These are phyloP conservation scores for Ambispora gerdemannii DNA, from an alignment of 192 early-diverging fungal genomes.

Conservation along the genomic window DNA sequence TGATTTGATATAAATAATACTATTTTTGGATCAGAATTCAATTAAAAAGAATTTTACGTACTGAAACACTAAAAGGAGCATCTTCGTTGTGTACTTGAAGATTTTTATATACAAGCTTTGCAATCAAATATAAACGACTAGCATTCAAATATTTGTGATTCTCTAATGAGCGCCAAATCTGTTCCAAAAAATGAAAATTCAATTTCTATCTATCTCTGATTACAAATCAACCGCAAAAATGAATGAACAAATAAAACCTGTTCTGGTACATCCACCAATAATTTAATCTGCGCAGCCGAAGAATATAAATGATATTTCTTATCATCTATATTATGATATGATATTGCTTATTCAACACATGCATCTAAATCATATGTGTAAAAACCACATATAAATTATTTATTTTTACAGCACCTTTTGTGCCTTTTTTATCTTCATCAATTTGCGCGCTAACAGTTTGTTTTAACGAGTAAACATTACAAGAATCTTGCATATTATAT, in stretches of 20 bases:
- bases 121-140: slow-evolving; percentile 64
- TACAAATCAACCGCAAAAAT: no score
- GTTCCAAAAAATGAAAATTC: slow-evolving; percentile 2
- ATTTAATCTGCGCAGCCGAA: slow-evolving; percentile 75
- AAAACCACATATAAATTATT: no score
- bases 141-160: slow-evolving; percentile 66
- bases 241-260: no score
- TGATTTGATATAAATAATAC: slow-evolving; percentile 11
- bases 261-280: slow-evolving; percentile 82
- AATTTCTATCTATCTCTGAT: no score
- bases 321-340: slow-evolving; percentile 42
- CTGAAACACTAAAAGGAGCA: slow-evolving; percentile 26
- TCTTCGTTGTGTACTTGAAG: slow-evolving; percentile 53
- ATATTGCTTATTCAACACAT: neutral
- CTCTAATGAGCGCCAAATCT: slow-evolving; percentile 85
- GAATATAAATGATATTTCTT: slow-evolving; percentile 58
- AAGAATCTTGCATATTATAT: slow-evolving; percentile 51
- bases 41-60: neutral
- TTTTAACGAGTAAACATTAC: slow-evolving; percentile 56
- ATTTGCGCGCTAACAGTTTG: slow-evolving; percentile 39
- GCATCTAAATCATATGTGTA: no score
- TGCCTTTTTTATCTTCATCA: slow-evolving; percentile 41
- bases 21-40: neutral
- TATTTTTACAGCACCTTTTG: slow-evolving; percentile 39
- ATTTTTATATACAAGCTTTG: slow-evolving; percentile 65